Evolutionary conservation across 345 rosid genomes (phyloP).

Genomic region (Brassica carinata): DNA sequence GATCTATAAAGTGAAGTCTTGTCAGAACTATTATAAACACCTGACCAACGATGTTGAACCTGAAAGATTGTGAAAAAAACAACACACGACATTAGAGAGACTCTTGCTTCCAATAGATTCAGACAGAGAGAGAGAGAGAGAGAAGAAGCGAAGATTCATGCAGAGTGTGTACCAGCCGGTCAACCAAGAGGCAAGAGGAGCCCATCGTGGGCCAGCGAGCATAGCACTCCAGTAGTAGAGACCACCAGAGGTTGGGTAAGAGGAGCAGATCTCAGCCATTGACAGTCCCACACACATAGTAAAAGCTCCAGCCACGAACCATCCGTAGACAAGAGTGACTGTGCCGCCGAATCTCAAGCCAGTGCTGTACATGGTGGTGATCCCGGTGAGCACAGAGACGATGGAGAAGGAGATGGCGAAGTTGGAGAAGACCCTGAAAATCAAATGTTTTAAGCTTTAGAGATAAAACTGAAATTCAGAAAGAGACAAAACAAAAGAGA

Average conservation of each 20-base stretch:
- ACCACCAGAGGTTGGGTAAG: constrained; percentile 97
- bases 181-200: constrained; percentile 94
- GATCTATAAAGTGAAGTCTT: background rate
- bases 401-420: constrained; percentile 95
- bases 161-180: constrained; percentile 76
- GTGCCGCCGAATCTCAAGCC: constrained; percentile 84
- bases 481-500: background rate
- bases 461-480: background rate
- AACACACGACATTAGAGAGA: constrained; percentile 32
- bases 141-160: background rate
- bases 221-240: constrained; percentile 99
- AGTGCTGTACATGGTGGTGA: constrained; percentile 84
- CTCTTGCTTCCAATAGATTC: background rate
- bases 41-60: constrained; percentile 99
- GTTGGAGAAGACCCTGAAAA: constrained; percentile 84
- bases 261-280: constrained; percentile 97
- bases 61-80: constrained; percentile 40
- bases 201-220: constrained; percentile 91
- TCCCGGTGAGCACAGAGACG: constrained; percentile 88
- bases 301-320: constrained; percentile 80
- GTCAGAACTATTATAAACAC: constrained; percentile 30
- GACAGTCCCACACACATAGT: constrained; percentile 86
- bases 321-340: constrained; percentile 78
- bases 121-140: background rate
- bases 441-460: constrained; percentile 1